phyloP scores from a whole-genome alignment of 371 early-diverging fungal species.

The Mucor plumbeus region DNA sequence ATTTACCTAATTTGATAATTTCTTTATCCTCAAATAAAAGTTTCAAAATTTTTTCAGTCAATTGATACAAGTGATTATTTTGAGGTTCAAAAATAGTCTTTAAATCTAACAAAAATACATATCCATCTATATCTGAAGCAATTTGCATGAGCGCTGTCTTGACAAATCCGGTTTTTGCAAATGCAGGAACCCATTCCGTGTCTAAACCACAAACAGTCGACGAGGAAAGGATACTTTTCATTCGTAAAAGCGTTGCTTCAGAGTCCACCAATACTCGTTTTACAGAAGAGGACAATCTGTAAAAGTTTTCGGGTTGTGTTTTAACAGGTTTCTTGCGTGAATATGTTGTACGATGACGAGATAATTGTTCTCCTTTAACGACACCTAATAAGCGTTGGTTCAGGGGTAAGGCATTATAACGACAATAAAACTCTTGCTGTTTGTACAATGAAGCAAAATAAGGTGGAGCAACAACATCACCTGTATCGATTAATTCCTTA shows the following conservation, averaged over 20 bases:
- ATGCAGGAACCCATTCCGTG: constrained; percentile 54
- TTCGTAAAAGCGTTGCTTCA: constrained; percentile 25
- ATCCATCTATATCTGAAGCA: constrained; percentile 35
- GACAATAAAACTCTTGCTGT: constrained; percentile 41
- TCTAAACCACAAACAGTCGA: constrained; percentile 44
- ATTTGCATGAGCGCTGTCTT: constrained; percentile 55
- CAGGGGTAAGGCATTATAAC: constrained; percentile 37
- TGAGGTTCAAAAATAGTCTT: constrained; percentile 34
- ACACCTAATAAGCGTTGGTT: constrained; percentile 36
- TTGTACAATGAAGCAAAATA: constrained; percentile 43
- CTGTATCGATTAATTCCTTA: constrained; percentile 53
- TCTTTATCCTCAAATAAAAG: constrained; percentile 34
- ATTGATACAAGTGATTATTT: constrained; percentile 18
- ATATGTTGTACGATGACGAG: constrained; percentile 28
- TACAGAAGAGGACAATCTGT: constrained; percentile 32
- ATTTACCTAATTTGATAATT: constrained; percentile 42
- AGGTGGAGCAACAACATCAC: constrained; percentile 41
- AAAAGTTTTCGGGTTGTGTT: constrained; percentile 13
- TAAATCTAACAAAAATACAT: constrained; percentile 48
- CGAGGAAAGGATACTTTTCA: constrained; percentile 29
- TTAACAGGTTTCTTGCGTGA: constrained; percentile 22
- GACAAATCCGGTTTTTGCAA: constrained; percentile 29
- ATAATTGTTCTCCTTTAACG: constrained; percentile 46
- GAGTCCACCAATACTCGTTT: constrained; percentile 40
- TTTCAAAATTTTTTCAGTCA: constrained; percentile 32